Evolutionary conservation across 2,329 filamentous ascomycete genomes (phyloP).

Genomic region (Emericellopsis cladophorae): DNA sequence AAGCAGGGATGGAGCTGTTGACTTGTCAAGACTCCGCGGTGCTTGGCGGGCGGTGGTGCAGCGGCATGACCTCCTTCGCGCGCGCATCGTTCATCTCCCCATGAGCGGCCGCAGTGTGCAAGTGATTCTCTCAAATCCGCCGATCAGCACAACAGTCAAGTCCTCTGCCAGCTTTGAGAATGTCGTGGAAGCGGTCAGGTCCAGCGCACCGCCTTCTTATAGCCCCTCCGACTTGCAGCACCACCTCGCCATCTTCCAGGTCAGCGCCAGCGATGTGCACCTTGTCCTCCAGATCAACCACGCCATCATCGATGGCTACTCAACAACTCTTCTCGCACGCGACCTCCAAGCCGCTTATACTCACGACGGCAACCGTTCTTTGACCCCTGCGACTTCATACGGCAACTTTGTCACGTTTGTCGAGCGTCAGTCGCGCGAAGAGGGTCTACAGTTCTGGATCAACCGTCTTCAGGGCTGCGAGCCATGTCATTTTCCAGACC

Average conservation of each 20-base stretch:
- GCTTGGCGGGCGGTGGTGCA: constrained; percentile 1
- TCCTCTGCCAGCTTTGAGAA: too few species aligned
- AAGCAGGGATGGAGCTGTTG: not conserved
- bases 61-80: not conserved
- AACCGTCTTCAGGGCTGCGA: not conserved
- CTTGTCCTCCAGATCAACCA: not conserved
- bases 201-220: too few species aligned
- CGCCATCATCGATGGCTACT: not conserved
- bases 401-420: not conserved
- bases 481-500: not conserved
- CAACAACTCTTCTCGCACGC: not conserved
- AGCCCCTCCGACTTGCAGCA: too few species aligned
- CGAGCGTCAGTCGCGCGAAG: not conserved
- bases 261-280: not conserved
- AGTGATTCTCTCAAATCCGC: constrained; percentile 1
- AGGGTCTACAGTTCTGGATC: not conserved
- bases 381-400: not conserved
- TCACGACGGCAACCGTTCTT: not conserved
- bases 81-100: not conserved
- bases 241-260: too few species aligned
- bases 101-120: not conserved
- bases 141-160: not conserved
- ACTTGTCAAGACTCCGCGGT: not conserved
- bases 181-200: too few species aligned
- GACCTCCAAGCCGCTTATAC: not conserved